Conservation (phyloP, 768 basidiomycete genomes). For the Podaxis rugospora region DNA sequence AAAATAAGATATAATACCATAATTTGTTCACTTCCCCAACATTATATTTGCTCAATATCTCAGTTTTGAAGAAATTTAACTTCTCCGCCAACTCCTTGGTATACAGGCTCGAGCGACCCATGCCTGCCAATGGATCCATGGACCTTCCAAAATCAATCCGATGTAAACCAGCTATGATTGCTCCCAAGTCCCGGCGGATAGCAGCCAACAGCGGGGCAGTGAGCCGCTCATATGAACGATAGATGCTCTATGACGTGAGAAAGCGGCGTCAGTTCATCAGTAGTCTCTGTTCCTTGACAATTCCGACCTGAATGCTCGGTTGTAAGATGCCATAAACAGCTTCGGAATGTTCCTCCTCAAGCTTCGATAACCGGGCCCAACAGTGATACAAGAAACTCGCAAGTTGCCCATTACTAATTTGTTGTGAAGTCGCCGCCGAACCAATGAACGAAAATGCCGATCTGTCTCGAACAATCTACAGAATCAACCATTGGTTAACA, state of each 20-base stretch:
- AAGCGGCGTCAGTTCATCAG: background rate
- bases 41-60: slow-evolving; percentile 66
- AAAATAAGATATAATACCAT: slow-evolving; percentile 52
- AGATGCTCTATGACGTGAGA: slow-evolving; percentile 38
- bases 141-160: slow-evolving; percentile 76
- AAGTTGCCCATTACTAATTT: slow-evolving; percentile 71
- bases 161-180: slow-evolving; percentile 81
- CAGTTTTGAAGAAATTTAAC: slow-evolving; percentile 73
- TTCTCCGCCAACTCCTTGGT: slow-evolving; percentile 92
- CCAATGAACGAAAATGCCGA: slow-evolving; percentile 72
- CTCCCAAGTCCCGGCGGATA: slow-evolving; percentile 75
- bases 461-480: slow-evolving; percentile 71
- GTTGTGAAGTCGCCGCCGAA: slow-evolving; percentile 74
- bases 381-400: slow-evolving; percentile 79
- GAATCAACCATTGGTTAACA: slow-evolving; percentile 5
- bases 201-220: slow-evolving; percentile 60
- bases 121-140: slow-evolving; percentile 58
- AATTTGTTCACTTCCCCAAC: slow-evolving; percentile 67
- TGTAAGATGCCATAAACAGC: slow-evolving; percentile 50
- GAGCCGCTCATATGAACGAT: slow-evolving; percentile 47
- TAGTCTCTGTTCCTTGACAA: background rate
- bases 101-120: slow-evolving; percentile 74
- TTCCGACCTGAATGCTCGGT: slow-evolving; percentile 55
- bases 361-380: slow-evolving; percentile 60
- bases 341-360: slow-evolving; percentile 64